Percentiles rank a stretch among this genome's conserved stretches.
These are phyloP conservation scores for Cytospora chrysosperma DNA, from an alignment of 2,329 filamentous ascomycete species.

Conservation along the genomic window DNA sequence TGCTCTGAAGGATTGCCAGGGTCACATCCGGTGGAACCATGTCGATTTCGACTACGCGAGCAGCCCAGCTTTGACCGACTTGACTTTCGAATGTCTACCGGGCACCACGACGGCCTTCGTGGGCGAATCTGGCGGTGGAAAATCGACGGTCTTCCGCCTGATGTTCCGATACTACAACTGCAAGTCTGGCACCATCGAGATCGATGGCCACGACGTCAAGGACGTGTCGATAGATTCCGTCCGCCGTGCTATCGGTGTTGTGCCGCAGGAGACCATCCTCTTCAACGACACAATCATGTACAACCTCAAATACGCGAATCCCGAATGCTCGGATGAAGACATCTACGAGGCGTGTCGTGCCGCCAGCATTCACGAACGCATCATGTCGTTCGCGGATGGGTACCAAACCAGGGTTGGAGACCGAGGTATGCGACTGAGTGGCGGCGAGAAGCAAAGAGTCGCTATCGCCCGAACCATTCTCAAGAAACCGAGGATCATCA, in stretches of 20 bases:
- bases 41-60: conserved; percentile 93
- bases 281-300: conserved; percentile 58
- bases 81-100: conserved; percentile 81
- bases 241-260: conserved; percentile 86
- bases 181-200: conserved; percentile 72
- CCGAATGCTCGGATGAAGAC: conserved; percentile 47
- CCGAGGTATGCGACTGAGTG: conserved; percentile 53
- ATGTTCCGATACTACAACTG: conserved; percentile 97
- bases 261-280: conserved; percentile 86
- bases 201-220: conserved; percentile 83
- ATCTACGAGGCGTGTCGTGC: conserved; percentile 51
- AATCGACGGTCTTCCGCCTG: conserved; percentile 93
- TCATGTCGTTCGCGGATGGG: conserved; percentile 51
- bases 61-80: conserved; percentile 77
- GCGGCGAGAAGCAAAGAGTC: conserved; percentile 60
- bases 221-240: conserved; percentile 93
- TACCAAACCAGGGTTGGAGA: conserved; percentile 55
- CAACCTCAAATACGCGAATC: conserved; percentile 53
- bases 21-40: conserved; percentile 82
- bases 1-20: conserved; percentile 66
- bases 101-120: conserved; percentile 95
- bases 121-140: conserved; percentile 93
- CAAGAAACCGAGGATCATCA: conserved; percentile 67
- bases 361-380: conserved; percentile 55
- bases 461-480: conserved; percentile 65